Evolutionary conservation across 192 early-diverging fungal species (phyloP), one percentile per base, ranked within the genome.

Genomic region (Backusella psychrophila): DNA sequence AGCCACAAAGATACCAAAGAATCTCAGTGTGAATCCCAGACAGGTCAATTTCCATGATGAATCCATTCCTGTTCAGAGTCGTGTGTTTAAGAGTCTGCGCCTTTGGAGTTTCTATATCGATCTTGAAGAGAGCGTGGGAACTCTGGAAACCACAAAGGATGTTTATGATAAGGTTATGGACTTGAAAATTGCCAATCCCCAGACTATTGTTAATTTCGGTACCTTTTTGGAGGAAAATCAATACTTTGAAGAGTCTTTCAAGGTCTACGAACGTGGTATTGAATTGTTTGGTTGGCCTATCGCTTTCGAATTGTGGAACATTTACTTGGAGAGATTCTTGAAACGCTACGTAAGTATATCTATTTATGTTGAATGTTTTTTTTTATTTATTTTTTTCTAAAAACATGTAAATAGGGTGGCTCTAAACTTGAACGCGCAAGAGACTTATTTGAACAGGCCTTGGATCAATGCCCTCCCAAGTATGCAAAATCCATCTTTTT

Each of bases 291-390:
- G 96, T 19, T 98, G 93, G 79, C 97, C 98, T 0, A 94, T 98
- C 71, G 96, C 98, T 1, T 93, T 96, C 79, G 98, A 99, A 75
- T 86, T 99, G 49, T 99, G 98, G 98, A 97, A 94, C 81, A 84
- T 97, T 23, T 99, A 99, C 85, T 84, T 99, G 65, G 84, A 87
- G 15, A 91, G 93, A 76, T 98, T 99, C 74, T 84, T 96, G 29
- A 78, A 80, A 17, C 94, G 97, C 38, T 97, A 96, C 81, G 88
- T 86, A 85, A 82, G 85, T 80, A 26, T 26, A 56, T 56, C 15
- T 15, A 8, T 5, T 53, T 38, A 11, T 38, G 38, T 8, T 38
- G 6, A n/a, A 15, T 35, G 1, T 33, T 67, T 52, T 59, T 36
- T 66, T 29, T 29, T 29, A n/a, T n/a, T n/a, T n/a, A n/a, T n/a